Base-by-base conservation (phyloP, 495 filamentous ascomycete genomes). In the Penicillium cataractarum region DNA sequence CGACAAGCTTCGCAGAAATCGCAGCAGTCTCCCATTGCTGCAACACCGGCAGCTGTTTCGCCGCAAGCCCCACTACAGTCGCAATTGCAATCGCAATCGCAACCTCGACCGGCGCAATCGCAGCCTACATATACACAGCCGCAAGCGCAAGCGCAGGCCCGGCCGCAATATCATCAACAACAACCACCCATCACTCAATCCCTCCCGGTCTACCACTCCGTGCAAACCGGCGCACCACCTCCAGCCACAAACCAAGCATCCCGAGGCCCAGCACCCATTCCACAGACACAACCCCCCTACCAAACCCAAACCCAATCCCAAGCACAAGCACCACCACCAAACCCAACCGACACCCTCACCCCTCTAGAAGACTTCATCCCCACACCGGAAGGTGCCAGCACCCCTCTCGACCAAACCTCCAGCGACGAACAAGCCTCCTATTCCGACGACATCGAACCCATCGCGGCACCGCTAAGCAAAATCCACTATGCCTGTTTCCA, bases 401-500 rank as follows among this genome's bases (percentile, higher is more conserved):
- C 69, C 7, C 67, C 71, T 24, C 51, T 76, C 10, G 73, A 72
- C 53, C 57, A 57, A 2, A 49, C 67, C 21, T 69, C 67, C 13
- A 72, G 69, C 50, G 68, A 74, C 52, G 76, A 74, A 31, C 63
- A 71, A 46, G 50, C 68, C 22, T 61, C 70, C 17, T 74, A 65
- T 53, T 74, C 76, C 3, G 73, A 72, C 2, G 74, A 78, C 7
- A 51, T 70, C 26, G 78, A 78, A 33, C 72, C 73, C 31, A 58
- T 77, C 19, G 68, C 74, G 5, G 73, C 81, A 10, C 74, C 76
- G 1, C 63, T 84, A 57, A 76, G 71, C 51, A 71, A 73, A 48
- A 61, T 76, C 10, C 82, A 83, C 44, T 77, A 69, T 54, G 58
- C 65, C 21, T 84, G 82, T 67, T 83, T 78, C 57, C 79, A 82